Percentiles rank a stretch among this genome's conserved stretches.
Conservation (phyloP, 139 green algal species). For the Volvox reticuliferus region DNA sequence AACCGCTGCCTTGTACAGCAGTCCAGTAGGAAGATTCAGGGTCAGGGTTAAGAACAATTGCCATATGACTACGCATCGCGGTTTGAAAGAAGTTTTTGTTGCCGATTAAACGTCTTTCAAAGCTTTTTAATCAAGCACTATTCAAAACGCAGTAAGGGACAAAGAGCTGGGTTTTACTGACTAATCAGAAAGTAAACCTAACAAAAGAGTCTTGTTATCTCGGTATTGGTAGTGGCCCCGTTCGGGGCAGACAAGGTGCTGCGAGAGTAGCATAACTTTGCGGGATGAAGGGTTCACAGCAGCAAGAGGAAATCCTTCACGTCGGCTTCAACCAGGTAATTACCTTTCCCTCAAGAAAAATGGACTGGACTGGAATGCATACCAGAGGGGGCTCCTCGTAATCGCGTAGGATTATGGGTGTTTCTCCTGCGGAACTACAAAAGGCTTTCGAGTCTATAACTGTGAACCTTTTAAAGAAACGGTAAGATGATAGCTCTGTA, state of each 20-base stretch:
- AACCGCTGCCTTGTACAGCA: no score
- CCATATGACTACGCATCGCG: no score
- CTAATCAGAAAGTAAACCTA: not conserved
- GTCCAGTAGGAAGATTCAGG: no score
- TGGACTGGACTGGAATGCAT: no score
- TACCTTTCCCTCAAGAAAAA: not conserved
- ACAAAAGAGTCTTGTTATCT: not conserved
- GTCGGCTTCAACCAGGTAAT: conserved; percentile 84
- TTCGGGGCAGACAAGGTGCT: not conserved
- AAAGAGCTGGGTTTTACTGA: no score
- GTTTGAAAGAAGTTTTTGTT: no score
- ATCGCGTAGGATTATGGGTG: conserved; percentile 78
- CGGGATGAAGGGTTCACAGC: conserved; percentile 6
- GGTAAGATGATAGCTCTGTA: conserved; percentile 55
- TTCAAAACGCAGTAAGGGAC: no score
- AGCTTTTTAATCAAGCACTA: no score
- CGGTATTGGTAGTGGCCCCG: not conserved
- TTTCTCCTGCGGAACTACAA: conserved; percentile 85
- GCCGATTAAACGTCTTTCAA: no score
- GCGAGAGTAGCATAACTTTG: no score
- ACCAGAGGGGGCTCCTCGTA: no score
- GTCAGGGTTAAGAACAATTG: no score
- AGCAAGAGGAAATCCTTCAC: conserved; percentile 57
- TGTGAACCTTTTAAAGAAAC: conserved; percentile 94
- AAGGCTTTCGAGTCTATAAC: conserved; percentile 94